These are phyloP conservation scores for Lachnellula arida DNA, from an alignment of 2,329 filamentous ascomycete species.

Conservation along the genomic window DNA sequence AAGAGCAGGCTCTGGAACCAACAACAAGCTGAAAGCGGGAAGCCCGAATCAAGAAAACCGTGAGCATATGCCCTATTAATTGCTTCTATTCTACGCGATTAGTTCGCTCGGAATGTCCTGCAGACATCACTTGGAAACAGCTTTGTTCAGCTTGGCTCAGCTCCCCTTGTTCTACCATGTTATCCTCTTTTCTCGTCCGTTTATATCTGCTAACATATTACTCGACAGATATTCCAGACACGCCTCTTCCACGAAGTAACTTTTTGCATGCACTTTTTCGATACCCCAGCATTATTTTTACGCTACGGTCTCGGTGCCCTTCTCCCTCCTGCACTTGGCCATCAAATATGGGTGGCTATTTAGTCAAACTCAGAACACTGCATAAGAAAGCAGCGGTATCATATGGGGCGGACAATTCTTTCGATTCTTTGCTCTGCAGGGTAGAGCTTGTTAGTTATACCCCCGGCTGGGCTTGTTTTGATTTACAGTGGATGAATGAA, in stretches of 20 bases:
- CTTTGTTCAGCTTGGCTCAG: background rate
- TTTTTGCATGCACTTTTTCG: too few species aligned
- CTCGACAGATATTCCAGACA: background rate
- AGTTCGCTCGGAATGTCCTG: background rate
- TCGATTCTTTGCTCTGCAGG: background rate
- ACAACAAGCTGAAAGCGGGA: slow-evolving; percentile 18
- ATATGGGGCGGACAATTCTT: background rate
- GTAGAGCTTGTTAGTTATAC: background rate
- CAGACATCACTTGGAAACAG: background rate
- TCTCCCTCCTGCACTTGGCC: background rate
- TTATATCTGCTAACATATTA: background rate
- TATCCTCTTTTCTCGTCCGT: background rate
- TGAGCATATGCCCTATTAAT: slow-evolving; percentile 14
- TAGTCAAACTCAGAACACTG: background rate
- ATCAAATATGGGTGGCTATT: background rate
- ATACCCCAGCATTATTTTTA: too few species aligned
- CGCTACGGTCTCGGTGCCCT: background rate
- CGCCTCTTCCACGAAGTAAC: background rate
- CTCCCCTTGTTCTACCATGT: too few species aligned
- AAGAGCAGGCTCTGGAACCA: slow-evolving; percentile 36
- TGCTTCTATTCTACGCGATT: background rate
- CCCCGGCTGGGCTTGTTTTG: background rate
- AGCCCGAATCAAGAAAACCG: slow-evolving; percentile 27
- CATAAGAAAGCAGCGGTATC: background rate
- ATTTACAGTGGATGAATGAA: too few species aligned